A percentile compares a stretch with the other conserved stretches of the same genome.
Evolutionary conservation across 345 rosid species (phyloP).

Genomic region (Excoecaria agallocha): DNA sequence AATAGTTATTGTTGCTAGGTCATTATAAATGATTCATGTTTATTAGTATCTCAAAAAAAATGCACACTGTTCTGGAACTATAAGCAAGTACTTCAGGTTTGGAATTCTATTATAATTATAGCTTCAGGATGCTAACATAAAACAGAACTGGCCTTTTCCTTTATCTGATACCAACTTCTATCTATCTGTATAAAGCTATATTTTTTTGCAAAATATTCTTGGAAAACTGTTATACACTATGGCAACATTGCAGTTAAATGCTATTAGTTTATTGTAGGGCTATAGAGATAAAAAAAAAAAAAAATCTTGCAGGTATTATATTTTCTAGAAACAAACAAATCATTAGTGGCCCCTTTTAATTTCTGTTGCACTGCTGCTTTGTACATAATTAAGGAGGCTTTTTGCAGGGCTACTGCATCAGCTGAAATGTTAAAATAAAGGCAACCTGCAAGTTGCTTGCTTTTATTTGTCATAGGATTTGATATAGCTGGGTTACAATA

Average conservation of each 20-base stretch:
- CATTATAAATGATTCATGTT: neutral
- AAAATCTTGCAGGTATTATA: neutral
- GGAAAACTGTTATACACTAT: neutral
- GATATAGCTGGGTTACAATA: neutral
- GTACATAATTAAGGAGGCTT: neutral
- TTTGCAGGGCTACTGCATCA: neutral
- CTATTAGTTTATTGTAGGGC: neutral
- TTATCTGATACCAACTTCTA: neutral
- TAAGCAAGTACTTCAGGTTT: neutral
- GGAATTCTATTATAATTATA: neutral
- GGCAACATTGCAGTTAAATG: neutral
- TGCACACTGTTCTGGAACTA: no score
- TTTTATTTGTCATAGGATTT: neutral
- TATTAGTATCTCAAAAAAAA: neutral
- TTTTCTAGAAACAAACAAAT: neutral
- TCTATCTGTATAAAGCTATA: neutral
- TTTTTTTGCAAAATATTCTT: slow-evolving; percentile 1
- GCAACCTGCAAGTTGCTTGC: neutral
- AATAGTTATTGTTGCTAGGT: neutral
- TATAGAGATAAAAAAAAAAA: neutral
- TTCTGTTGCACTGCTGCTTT: neutral
- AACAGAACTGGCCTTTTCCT: neutral
- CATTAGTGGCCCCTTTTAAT: neutral
- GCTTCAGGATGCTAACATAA: no score
- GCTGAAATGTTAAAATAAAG: neutral